Evolutionary conservation across 805 yeast species (phyloP).

Genomic region (Pichia cephalocereana): DNA sequence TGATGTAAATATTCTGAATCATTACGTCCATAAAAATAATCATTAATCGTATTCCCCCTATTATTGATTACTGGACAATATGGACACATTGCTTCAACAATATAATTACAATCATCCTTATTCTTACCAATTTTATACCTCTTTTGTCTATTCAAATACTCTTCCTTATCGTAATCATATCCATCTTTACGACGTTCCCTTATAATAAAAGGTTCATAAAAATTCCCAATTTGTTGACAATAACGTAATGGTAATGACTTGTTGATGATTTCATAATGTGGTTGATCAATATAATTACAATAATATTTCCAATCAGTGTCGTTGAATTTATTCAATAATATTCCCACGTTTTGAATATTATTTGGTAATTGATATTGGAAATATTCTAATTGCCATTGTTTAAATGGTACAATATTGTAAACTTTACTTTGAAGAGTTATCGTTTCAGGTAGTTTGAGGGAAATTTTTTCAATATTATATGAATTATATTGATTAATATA

Average conservation of each 20-base stretch:
- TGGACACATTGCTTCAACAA: conserved; percentile 22
- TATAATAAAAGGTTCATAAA: conserved; percentile 13
- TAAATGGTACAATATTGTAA: not conserved
- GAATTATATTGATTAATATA: no score
- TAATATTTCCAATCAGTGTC: conserved; percentile 1
- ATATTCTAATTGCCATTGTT: not conserved
- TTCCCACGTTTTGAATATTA: not conserved
- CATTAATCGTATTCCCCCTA: conserved; percentile 1
- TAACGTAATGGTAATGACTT: not conserved
- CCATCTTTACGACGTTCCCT: conserved; percentile 10
- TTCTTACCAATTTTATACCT: not conserved
- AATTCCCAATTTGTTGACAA: conserved; percentile 4
- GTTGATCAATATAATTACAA: conserved; percentile 1
- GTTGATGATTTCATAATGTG: not conserved
- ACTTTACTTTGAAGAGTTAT: no score
- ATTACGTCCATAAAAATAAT: conserved; percentile 20
- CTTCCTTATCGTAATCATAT: not conserved
- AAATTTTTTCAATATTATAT: no score
- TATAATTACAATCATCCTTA: conserved; percentile 11
- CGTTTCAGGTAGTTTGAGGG: no score
- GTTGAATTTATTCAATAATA: no score
- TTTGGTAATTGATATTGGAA: conserved; percentile 1
- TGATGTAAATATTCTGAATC: conserved; percentile 26
- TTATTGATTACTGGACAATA: conserved; percentile 15
- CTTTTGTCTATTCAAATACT: not conserved